Conservation (phyloP, 495 filamentous ascomycete species). For the Aspergillus biplanus region DNA sequence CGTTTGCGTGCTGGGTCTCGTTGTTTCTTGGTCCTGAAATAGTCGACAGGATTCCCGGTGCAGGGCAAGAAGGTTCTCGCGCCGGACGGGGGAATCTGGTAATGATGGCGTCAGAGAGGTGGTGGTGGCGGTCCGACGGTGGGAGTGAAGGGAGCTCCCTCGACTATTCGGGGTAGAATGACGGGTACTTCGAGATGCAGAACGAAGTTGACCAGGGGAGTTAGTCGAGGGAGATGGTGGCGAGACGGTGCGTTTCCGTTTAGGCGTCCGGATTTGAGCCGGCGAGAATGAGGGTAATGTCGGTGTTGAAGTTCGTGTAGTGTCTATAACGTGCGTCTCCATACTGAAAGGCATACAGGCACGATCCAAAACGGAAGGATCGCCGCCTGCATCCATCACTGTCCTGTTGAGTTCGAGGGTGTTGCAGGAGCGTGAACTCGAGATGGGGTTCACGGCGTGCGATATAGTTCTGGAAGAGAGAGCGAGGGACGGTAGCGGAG, state of each 20-base stretch:
- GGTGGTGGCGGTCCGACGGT: constrained; percentile 32
- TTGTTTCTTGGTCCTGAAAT: constrained; percentile 36
- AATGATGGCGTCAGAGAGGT: constrained; percentile 36
- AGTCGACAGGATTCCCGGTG: constrained; percentile 52
- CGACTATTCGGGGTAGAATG: constrained; percentile 39
- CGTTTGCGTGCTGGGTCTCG: constrained; percentile 1
- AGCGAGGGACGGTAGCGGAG: constrained; percentile 7
- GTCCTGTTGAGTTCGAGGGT: constrained; percentile 17
- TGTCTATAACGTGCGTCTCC: not conserved
- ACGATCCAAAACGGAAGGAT: constrained; percentile 8
- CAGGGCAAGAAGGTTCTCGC: constrained; percentile 45
- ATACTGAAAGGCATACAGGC: constrained; percentile 8
- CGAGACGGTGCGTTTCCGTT: constrained; percentile 28
- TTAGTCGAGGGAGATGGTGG: constrained; percentile 33
- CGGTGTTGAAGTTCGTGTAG: constrained; percentile 2
- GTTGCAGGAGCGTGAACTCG: constrained; percentile 1
- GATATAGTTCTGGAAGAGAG: constrained; percentile 14
- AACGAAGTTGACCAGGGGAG: constrained; percentile 34
- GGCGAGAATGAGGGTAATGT: constrained; percentile 5
- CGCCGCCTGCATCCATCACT: constrained; percentile 14
- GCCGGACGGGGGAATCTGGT: constrained; percentile 29
- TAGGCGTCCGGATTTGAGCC: constrained; percentile 17
- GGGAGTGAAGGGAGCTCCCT: constrained; percentile 38
- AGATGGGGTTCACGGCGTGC: not conserved
- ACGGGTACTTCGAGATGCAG: constrained; percentile 25